Evolutionary conservation across 2,329 filamentous ascomycete species (phyloP), one percentile per base, ranked within the genome.

Genomic region (Diaporthe destruens): DNA sequence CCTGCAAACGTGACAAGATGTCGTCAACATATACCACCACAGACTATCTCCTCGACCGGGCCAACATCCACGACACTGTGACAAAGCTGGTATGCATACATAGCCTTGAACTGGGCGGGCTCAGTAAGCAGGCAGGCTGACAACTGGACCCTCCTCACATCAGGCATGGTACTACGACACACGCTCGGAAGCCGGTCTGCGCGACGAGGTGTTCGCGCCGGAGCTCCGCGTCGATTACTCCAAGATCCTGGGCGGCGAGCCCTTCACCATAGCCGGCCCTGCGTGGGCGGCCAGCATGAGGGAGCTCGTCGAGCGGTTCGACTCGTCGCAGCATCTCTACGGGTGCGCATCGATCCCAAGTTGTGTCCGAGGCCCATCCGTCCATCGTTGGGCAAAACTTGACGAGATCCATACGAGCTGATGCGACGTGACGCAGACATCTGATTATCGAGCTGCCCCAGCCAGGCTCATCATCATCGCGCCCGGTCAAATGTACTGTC

Each of bases 11-110:
- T 39, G 44, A 51, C 55, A 66, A 71, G 32, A 71, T 71, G 69
- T 51, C 61, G 39, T 67, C 61, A 23, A 39, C 29, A n/a, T 71
- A 68, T 32, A 68, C 9, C n/a, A 51, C 57, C 6, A 68, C 61
- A 53, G 77, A 78, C 59, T 80, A 79, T 72, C 78, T 81, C n/a
- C 77, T 81, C 23, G 79, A 81, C 74, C 76, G 76, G 49, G 77
- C 79, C 36, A 81, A 81, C 71, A 77, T 81, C 57, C 76, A 80
- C 9, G 79, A 81, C 56, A 79, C 77, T 0, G 71, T 80, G 5
- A 72, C 59, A 44, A 78, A 77, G 36, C 72, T 80, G 36, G 79
- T 80, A 74, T 65, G 72, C 20, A 49, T 5, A 63, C 20, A 49
- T 5, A 63, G 5, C 71, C 6, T 14, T 57, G 36, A 23, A 14